Percentiles rank a stretch among this genome's conserved stretches.
Conservation (phyloP, 2,329 filamentous ascomycete genomes). For the Phialophora macrospora region DNA sequence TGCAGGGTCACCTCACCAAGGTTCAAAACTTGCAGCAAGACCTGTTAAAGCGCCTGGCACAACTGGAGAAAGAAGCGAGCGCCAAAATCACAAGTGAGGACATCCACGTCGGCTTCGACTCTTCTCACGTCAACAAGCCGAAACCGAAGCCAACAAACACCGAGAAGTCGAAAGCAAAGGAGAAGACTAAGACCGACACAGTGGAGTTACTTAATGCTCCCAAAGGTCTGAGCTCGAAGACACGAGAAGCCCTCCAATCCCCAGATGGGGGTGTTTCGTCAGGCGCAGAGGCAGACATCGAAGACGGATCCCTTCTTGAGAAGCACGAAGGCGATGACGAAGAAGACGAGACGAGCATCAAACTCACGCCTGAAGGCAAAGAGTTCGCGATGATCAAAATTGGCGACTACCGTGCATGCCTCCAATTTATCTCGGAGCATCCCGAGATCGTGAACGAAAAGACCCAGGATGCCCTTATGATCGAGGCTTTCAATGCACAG, state of each 20-base stretch:
- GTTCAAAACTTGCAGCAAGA: constrained; percentile 78
- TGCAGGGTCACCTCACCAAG: constrained; percentile 76
- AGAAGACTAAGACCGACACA: constrained; percentile 41
- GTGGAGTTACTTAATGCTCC: constrained; percentile 75
- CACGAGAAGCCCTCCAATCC: constrained; percentile 44
- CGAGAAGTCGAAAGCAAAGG: constrained; percentile 27
- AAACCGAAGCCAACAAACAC: constrained; percentile 49
- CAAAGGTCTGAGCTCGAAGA: constrained; percentile 38
- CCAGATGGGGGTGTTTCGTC: constrained; percentile 56
- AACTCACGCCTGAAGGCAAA: constrained; percentile 77
- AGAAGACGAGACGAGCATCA: constrained; percentile 73
- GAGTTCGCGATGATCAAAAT: constrained; percentile 79
- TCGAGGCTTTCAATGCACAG: constrained; percentile 89
- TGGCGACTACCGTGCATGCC: constrained; percentile 72
- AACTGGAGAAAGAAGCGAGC: constrained; percentile 82
- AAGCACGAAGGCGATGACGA: constrained; percentile 52
- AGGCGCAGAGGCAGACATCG: constrained; percentile 66
- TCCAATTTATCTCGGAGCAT: constrained; percentile 78
- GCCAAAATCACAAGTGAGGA: constrained; percentile 93
- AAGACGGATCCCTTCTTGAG: constrained; percentile 52
- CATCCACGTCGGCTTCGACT: constrained; percentile 88
- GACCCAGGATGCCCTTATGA: constrained; percentile 87
- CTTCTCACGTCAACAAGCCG: constrained; percentile 74
- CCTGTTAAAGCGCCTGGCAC: constrained; percentile 72
- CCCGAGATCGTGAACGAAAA: constrained; percentile 78